phyloP scores from a whole-genome alignment of 805 yeast genomes.

The Komagataella kurtzmanii region DNA sequence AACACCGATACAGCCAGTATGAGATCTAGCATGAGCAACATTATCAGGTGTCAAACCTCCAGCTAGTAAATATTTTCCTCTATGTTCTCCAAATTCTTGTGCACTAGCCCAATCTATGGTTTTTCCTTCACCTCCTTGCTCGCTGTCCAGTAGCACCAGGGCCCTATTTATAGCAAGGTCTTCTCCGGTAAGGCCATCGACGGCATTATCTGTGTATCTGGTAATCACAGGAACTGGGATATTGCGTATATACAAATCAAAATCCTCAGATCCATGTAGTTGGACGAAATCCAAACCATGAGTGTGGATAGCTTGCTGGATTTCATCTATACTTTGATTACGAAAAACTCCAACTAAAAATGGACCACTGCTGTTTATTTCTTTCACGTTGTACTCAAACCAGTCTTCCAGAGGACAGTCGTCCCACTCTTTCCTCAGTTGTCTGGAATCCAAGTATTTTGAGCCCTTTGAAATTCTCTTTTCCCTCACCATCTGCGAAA shows the following conservation, averaged over 20 bases:
- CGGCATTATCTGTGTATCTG: conserved; percentile 44
- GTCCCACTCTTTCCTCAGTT: conserved; percentile 10
- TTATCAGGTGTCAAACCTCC: conserved; percentile 83
- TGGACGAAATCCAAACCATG: conserved; percentile 68
- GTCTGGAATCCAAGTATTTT: conserved; percentile 10
- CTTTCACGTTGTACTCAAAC: conserved; percentile 15
- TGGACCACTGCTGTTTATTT: conserved; percentile 34
- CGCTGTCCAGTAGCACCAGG: conserved; percentile 69
- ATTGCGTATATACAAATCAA: conserved; percentile 25
- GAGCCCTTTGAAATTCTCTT: conserved; percentile 10
- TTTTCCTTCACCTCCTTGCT: conserved; percentile 85
- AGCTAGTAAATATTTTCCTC: conserved; percentile 50
- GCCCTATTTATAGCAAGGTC: conserved; percentile 25
- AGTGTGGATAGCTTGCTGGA: conserved; percentile 26
- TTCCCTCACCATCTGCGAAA: conserved; percentile 22
- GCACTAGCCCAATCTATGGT: conserved; percentile 59
- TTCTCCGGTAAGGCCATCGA: conserved; percentile 11
- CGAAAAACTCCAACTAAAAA: conserved; percentile 82
- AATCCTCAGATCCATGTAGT: conserved; percentile 68
- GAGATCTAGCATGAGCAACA: conserved; percentile 35
- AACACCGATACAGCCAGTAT: conserved; percentile 65
- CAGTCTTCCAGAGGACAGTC: conserved; percentile 15
- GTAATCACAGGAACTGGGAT: conserved; percentile 50
- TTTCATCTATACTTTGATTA: conserved; percentile 61
- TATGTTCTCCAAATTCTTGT: conserved; percentile 18